A percentile compares a stretch with the other conserved stretches of the same genome.
Conservation (phyloP, 331 rosid species). For the Ulmus americana region DNA sequence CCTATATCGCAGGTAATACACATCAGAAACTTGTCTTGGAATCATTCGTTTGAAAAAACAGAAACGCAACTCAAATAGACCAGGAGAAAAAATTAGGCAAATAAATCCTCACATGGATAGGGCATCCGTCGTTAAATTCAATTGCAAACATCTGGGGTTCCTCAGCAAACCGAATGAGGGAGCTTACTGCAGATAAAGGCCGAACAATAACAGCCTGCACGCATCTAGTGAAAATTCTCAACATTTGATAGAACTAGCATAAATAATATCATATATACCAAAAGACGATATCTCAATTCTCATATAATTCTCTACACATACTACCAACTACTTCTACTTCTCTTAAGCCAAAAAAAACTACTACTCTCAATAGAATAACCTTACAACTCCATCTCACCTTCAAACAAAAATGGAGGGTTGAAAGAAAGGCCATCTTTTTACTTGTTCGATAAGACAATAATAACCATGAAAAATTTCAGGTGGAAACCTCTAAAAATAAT, state of each 20-base stretch:
- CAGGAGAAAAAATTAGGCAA: slow-evolving; percentile 23
- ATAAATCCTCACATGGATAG: slow-evolving; percentile 69
- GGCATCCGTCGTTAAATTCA: slow-evolving; percentile 95
- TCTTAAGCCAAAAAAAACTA: background rate
- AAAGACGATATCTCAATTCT: background rate
- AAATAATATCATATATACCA: background rate
- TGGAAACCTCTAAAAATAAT: no score
- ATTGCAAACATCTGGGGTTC: slow-evolving; percentile 99
- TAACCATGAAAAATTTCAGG: no score
- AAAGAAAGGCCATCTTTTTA: no score
- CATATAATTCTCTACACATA: background rate
- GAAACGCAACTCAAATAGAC: slow-evolving; percentile 3
- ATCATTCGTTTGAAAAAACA: no score
- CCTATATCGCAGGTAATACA: slow-evolving; percentile 46
- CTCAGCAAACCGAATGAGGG: slow-evolving; percentile 95
- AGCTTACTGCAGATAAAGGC: slow-evolving; percentile 84
- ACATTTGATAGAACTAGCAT: slow-evolving; percentile 44
- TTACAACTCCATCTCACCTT: no score
- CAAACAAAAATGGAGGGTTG: no score
- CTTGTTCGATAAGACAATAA: no score
- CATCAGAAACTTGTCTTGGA: slow-evolving; percentile 30
- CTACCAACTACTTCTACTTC: background rate
- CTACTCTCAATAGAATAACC: no score
- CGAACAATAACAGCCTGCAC: slow-evolving; percentile 99
- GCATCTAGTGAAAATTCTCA: slow-evolving; percentile 72